phyloP scores from a whole-genome alignment of 305 asterid genomes.

The Fraxinus baroniana region DNA sequence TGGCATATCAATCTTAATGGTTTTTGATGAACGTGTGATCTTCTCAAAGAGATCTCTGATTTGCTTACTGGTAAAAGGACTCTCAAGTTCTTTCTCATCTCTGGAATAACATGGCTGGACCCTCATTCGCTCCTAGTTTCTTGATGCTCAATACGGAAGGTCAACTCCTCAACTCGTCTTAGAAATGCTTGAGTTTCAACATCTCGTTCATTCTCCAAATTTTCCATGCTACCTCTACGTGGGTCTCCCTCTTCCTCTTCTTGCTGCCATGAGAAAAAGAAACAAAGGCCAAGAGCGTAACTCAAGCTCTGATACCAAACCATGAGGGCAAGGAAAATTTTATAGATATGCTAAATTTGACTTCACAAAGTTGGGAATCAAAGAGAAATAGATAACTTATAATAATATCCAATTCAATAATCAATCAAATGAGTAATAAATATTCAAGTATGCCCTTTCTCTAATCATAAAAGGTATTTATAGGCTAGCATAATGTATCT shows the following conservation, averaged over 20 bases:
- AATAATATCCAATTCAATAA: too few species aligned
- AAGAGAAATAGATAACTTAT: too few species aligned
- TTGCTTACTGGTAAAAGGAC: neutral
- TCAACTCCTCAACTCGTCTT: too few species aligned
- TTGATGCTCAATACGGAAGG: too few species aligned
- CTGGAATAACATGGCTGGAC: neutral
- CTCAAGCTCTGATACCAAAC: neutral
- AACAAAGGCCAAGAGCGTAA: neutral
- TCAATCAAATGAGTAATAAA: too few species aligned
- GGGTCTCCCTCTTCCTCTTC: neutral
- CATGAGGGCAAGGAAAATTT: neutral
- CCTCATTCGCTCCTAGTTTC: neutral
- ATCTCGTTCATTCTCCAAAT: neutral
- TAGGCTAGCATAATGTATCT: too few species aligned
- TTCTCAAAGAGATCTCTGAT: neutral
- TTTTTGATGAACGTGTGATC: neutral
- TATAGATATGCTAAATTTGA: too few species aligned
- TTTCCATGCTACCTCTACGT: neutral
- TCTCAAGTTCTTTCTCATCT: too few species aligned
- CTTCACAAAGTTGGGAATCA: too few species aligned
- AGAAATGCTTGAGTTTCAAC: neutral
- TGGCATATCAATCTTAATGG: neutral
- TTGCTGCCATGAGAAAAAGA: neutral
- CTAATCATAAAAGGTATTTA: too few species aligned
- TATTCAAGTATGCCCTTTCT: too few species aligned